Base-by-base conservation (phyloP, 2,329 filamentous ascomycete species). In the Hypoxylon sp. region DNA sequence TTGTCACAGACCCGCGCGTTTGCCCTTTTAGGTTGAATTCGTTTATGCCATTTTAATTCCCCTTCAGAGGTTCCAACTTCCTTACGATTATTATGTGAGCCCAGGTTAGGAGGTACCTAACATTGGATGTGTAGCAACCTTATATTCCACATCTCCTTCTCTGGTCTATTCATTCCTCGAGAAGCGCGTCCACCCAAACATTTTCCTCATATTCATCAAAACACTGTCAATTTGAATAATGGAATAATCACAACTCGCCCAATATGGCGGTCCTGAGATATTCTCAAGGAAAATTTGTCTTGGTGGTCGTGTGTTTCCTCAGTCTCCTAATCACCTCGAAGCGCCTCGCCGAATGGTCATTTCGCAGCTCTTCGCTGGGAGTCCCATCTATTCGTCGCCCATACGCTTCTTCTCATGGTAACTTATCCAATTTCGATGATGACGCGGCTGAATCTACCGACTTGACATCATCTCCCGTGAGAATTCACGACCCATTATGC, bases 241-340 rank as follows among this genome's bases (percentile, higher is more conserved):
- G 17, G 2, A 17, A 67, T 59, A 50, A 50, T n/a, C 19, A 14
- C 5, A 59, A 22, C 26, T 9, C 19, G 3, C 6, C 8, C 24
- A 59, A 24, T n/a, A 71, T 70, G 64, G 33, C 57, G 24, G 33
- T 71, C 29, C 48, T 63, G 35, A 59, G 62, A 58, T 37, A 57
- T 11, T 44, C 9, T 10, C 53, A 59, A 13, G 47, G 46, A 8
- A 69, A 47, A 22, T 46, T 80, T 14, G 29, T 73, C 63, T 67
- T 80, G 48, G 65, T 76, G 13, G 64, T 74, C 14, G 55, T 78
- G 29, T 78, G 77, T 37, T 47, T 78, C 22, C 71, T 76, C 26
- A 66, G 78, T 35, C 69, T 83, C 11, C 71, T 82, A 51, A 54
- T 81, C 63, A 76, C 78, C 2, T 78, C 78, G 22, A 75, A 71